Base-by-base conservation (phyloP, 2,329 filamentous ascomycete genomes). In the Pseudogymnoascus sp. region DNA sequence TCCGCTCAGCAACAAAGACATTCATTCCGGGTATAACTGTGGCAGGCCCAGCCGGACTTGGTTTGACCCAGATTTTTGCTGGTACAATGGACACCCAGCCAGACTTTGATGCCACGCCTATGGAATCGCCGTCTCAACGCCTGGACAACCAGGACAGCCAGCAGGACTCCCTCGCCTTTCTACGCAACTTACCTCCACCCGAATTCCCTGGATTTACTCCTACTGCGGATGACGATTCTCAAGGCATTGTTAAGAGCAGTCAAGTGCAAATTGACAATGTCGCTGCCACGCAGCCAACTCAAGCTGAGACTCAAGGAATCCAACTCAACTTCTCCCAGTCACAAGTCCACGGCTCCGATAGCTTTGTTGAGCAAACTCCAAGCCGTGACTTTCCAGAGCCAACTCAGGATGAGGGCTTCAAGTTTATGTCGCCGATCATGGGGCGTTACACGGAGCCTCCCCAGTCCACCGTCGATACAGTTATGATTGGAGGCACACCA, bases 11-110 rank as follows among this genome's bases (percentile, higher is more conserved):
- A 2, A 86, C 81, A 63, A 89, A 88, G 74, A 81, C 78, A 0
- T 87, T 88, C 67, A 88, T 90, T 62, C 88, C 87, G 3, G 86
- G 85, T 1, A 75, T 90, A 17, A 83, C 86, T 2, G 78, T 86
- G 3, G 74, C 79, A 5, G 82, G 79, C 0, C 79, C 84, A 21
- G 84, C 84, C 36, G 85, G 84, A 2, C 76, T 96, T 41, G 89
- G 90, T 8, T 79, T 96, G 47, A 95, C 91, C 0, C 92, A 96
- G 69, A 93, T 94, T 64, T 97, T 96, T 71, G 89, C 89, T 4
- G 90, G 90, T 10, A 96, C 92, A 0, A 88, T 97, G 84, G 91
- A 89, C 57, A 59, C 85, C 83, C 37, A 77, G 79, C 63, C 75
- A 80, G 58, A 71, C 72, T 2, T 64, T 24, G 65, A 66, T 13